Conservation (phyloP, 2,329 filamentous ascomycete genomes). For the Fusarium piperis region DNA sequence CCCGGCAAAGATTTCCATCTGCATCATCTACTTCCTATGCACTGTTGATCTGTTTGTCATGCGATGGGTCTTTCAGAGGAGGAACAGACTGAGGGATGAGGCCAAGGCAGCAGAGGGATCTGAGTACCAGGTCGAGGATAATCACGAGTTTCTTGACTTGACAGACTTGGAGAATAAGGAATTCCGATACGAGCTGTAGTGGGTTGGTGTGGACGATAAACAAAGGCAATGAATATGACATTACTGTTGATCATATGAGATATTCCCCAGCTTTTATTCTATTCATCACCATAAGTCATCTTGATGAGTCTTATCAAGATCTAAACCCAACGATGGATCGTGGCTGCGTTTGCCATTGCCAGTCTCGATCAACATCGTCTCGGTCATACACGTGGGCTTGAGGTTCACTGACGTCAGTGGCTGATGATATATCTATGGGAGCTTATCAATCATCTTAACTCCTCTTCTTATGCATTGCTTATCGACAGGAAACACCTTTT, state of each 20-base stretch:
- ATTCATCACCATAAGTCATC: background rate
- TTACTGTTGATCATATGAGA: accelerated
- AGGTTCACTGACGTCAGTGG: background rate
- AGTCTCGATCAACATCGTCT: background rate
- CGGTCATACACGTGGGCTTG: background rate
- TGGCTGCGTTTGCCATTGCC: background rate
- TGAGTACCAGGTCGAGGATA: conserved; percentile 11
- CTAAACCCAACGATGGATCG: background rate
- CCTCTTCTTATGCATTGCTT: background rate
- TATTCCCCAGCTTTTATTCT: background rate
- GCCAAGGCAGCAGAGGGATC: conserved; percentile 10
- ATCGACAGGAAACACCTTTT: background rate
- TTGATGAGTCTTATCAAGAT: background rate
- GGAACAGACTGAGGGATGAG: conserved; percentile 22
- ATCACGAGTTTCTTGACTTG: conserved; percentile 34
- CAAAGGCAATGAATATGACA: background rate
- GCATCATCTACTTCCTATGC: conserved; percentile 34
- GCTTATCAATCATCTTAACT: background rate
- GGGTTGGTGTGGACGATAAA: background rate
- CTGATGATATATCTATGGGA: background rate
- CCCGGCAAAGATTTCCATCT: conserved; percentile 32
- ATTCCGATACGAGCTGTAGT: conserved; percentile 24
- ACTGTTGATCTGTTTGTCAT: conserved; percentile 30
- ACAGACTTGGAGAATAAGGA: conserved; percentile 30
- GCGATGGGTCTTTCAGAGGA: conserved; percentile 24